phyloP scores from a whole-genome alignment of 768 basidiomycete species.

The Pleurotus citrinopileatus region DNA sequence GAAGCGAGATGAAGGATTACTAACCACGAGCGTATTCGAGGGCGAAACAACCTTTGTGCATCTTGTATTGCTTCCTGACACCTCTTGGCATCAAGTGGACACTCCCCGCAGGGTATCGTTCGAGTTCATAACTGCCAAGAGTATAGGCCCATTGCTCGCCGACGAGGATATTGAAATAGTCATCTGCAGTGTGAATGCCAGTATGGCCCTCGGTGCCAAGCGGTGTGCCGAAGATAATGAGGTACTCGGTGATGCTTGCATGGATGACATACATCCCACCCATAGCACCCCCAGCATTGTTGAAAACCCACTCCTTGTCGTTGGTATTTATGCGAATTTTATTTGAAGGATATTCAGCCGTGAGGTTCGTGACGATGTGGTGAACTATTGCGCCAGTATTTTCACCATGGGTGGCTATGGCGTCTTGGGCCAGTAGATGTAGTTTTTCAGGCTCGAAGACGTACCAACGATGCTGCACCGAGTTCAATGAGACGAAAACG shows the following conservation, averaged over 20 bases:
- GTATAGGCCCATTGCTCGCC: conserved; percentile 95
- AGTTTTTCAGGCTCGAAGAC: conserved; percentile 73
- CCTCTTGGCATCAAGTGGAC: conserved; percentile 85
- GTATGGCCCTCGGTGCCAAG: conserved; percentile 96
- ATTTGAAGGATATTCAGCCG: conserved; percentile 60
- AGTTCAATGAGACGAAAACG: neutral
- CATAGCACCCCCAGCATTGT: conserved; percentile 98
- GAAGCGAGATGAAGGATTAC: conserved; percentile 18
- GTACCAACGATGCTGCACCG: conserved; percentile 78
- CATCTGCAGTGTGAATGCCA: conserved; percentile 93
- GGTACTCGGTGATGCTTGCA: conserved; percentile 94
- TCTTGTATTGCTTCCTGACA: conserved; percentile 93
- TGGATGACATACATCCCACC: conserved; percentile 98
- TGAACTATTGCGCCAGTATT: conserved; percentile 73
- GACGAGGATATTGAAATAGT: conserved; percentile 93
- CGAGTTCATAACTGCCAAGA: conserved; percentile 78
- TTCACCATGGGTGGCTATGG: conserved; percentile 63
- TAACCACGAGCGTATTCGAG: conserved; percentile 91
- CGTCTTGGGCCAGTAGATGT: conserved; percentile 70
- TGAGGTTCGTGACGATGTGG: conserved; percentile 82
- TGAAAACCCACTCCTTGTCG: conserved; percentile 88
- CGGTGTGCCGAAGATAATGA: conserved; percentile 94
- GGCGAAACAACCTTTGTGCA: conserved; percentile 95
- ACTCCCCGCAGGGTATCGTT: conserved; percentile 80
- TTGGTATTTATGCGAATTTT: conserved; percentile 54